Conservation (phyloP, 768 basidiomycete species). For the Trametes villosa region DNA sequence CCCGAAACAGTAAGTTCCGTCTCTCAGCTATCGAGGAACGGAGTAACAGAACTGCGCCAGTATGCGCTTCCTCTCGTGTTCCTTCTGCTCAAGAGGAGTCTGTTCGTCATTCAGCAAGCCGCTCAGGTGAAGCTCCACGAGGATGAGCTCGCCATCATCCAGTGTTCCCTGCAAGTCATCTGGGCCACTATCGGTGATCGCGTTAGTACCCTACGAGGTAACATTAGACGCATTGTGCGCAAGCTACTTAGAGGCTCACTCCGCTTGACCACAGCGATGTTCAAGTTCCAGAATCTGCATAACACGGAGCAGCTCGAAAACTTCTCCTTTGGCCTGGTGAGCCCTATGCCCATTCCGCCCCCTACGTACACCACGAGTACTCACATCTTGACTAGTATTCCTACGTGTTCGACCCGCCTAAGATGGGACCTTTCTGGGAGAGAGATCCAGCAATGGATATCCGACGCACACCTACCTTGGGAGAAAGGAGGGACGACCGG, state of each 20-base stretch:
- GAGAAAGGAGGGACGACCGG: background rate
- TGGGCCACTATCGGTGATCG: background rate
- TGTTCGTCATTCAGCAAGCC: background rate
- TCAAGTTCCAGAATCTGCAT: conserved; percentile 10
- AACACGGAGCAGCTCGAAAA: conserved; percentile 2
- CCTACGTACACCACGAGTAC: too few species aligned
- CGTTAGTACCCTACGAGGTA: background rate
- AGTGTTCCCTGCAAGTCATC: conserved; percentile 5
- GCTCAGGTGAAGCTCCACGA: background rate
- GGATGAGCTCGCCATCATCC: background rate
- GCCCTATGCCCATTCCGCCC: background rate
- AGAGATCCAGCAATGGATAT: background rate
- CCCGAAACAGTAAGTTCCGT: conserved; percentile 36
- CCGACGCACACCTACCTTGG: background rate
- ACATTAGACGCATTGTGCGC: background rate
- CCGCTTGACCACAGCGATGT: conserved; percentile 5
- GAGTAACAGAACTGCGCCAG: background rate
- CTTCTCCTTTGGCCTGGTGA: conserved; percentile 19
- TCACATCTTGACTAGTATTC: background rate
- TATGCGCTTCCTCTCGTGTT: conserved; percentile 8
- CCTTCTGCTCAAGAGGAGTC: conserved; percentile 5
- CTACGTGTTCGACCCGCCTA: background rate
- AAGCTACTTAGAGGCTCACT: background rate
- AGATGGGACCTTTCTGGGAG: background rate
- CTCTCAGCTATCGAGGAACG: too few species aligned